Percentiles rank a stretch among this genome's conserved stretches.
Conservation (phyloP, 2,329 filamentous ascomycete species). For the Thielaviopsis ethacetica region DNA sequence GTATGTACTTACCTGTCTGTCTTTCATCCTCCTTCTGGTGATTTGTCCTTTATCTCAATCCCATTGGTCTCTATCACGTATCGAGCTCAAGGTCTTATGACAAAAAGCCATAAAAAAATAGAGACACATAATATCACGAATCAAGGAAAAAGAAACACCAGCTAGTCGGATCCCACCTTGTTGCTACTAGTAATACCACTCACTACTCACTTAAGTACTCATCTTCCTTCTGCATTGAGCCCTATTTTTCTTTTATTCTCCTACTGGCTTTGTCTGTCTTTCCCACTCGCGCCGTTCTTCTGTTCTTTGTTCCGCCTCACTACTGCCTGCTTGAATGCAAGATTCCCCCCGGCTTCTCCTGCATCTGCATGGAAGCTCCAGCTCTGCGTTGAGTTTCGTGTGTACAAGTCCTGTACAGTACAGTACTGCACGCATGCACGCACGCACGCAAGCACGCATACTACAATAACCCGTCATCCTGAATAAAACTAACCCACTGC, state of each 20-base stretch:
- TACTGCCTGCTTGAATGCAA: background rate
- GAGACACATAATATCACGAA: too few species aligned
- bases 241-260: background rate
- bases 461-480: background rate
- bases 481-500: background rate
- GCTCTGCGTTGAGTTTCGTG: background rate
- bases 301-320: background rate
- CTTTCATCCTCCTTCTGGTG: background rate
- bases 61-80: background rate
- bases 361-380: background rate
- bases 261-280: background rate
- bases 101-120: background rate
- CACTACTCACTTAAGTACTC: too few species aligned
- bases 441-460: too few species aligned
- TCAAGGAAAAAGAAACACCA: too few species aligned
- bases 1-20: background rate
- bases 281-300: background rate
- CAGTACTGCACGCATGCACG: too few species aligned
- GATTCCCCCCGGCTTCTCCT: background rate
- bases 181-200: too few species aligned
- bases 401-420: background rate
- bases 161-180: too few species aligned
- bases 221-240: too few species aligned
- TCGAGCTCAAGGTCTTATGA: background rate
- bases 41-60: background rate